A percentile compares a stretch with the other conserved stretches of the same genome.
These are phyloP conservation scores for Boletus bicolor DNA, from an alignment of 768 basidiomycete species.

Conservation along the genomic window DNA sequence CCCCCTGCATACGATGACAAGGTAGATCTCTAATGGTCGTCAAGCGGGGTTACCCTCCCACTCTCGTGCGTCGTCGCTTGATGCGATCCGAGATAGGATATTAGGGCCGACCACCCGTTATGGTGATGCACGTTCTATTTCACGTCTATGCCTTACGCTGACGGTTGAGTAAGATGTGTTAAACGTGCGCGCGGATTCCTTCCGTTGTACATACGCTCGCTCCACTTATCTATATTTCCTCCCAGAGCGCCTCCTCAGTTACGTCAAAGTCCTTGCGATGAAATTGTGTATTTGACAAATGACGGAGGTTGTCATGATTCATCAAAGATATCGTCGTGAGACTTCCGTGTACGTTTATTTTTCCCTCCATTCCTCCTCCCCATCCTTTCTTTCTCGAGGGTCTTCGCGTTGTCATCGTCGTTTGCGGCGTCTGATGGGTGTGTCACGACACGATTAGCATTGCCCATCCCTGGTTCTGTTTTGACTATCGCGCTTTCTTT, in stretches of 20 bases:
- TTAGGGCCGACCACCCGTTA: not conserved
- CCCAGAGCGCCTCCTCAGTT: not conserved
- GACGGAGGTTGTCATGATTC: not conserved
- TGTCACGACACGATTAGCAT: too few relatives aligned
- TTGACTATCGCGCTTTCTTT: not conserved
- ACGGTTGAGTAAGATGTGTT: not conserved
- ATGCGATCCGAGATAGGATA: slow-evolving; percentile 3
- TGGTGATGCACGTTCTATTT: not conserved
- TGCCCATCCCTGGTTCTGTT: not conserved
- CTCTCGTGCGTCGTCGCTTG: slow-evolving; percentile 2
- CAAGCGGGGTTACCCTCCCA: not conserved
- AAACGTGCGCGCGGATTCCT: not conserved
- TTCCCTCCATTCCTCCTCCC: not conserved
- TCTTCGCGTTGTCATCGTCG: not conserved
- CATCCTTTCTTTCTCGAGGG: not conserved
- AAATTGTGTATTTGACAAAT: not conserved
- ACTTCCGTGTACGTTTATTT: not conserved
- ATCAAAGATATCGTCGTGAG: not conserved
- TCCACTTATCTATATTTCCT: not conserved
- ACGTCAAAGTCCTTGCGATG: not conserved
- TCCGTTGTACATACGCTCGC: not conserved
- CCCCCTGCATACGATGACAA: not conserved
- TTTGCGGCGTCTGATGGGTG: not conserved
- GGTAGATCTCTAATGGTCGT: not conserved
- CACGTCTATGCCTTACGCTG: not conserved